Base-by-base conservation (phyloP, 345 rosid genomes). In the Mercurialis annua region DNA sequence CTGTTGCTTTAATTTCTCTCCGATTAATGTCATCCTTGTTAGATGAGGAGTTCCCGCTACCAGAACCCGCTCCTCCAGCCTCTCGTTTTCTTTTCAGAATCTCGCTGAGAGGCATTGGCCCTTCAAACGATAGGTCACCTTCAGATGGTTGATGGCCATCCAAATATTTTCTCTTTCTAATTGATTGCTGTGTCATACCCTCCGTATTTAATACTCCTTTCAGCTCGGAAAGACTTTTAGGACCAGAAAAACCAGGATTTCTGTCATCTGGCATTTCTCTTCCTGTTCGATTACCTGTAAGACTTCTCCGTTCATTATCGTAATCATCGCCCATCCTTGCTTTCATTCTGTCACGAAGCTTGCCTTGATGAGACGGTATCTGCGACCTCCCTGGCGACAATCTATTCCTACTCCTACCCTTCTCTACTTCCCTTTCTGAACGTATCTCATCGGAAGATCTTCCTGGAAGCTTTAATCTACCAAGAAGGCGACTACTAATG, bases 51-150 rank as follows among this genome's bases (percentile, higher is more conserved):
- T 52, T 59, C 60, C 40, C 71, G 65, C 68, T 67, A 21, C 76
- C 78, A 51, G 76, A 76, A 62, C 72, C 78, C 70, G 79, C 71
- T 56, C 73, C 72, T 71, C 65, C 82, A 66, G 84, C 81, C 44
- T 76, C 85, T 80, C 87, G 82, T 80, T 92, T 90, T 64, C 97
- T 86, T 81, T 79, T 92, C 70, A 90, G 81, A 77, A 92, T 89
- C 85, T 85, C 96, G 52, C 89, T 87, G 26, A 92, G 81, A 62
- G 98, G 87, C 85, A 86, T 80, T 10, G 98, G 98, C 66, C 92
- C 93, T 64, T 87, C 85, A 73, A 92, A 92, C 10, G 96, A 77
- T 48, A 76, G 68, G 52, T 71, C 76, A 49, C 77, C 84, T 66
- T 78, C 87, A 58, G 79, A 54, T 68, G 71, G 84, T 67, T 61